phyloP scores from a whole-genome alignment of 1,284 basidiomycete genomes.

The Agroathelia rolfsii region DNA sequence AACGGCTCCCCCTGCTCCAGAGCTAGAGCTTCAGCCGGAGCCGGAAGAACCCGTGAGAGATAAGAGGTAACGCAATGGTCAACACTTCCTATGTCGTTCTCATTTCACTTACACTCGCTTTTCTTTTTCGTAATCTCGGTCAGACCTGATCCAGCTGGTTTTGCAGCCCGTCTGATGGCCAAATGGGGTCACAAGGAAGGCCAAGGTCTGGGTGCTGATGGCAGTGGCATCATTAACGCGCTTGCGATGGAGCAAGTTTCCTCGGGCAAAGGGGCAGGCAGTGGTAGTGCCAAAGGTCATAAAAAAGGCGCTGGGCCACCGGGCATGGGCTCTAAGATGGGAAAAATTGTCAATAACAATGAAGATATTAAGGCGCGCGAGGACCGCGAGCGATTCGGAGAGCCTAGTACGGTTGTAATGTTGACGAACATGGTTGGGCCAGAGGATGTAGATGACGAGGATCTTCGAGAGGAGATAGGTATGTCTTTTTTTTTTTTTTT shows the following conservation, averaged over 20 bases:
- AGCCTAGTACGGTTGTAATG: conserved; percentile 80
- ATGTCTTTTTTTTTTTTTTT: conserved; percentile 20
- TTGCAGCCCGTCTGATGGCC: conserved; percentile 76
- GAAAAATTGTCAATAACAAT: conserved; percentile 81
- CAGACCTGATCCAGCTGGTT: conserved; percentile 58
- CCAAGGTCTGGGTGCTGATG: conserved; percentile 78
- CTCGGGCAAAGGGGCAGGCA: conserved; percentile 29
- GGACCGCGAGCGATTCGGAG: conserved; percentile 73
- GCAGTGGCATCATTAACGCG: conserved; percentile 80
- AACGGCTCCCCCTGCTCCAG: conserved; percentile 17
- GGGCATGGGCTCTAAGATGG: conserved; percentile 53
- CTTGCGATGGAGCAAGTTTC: conserved; percentile 67
- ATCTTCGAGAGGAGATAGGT: conserved; percentile 82
- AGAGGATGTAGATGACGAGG: conserved; percentile 79
- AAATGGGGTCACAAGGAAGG: conserved; percentile 95
- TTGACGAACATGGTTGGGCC: conserved; percentile 80
- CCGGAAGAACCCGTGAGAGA: conserved; percentile 21
- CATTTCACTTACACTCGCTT: conserved; percentile 1
- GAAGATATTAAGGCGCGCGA: conserved; percentile 67
- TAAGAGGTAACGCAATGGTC: no score
- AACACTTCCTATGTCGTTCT: conserved; percentile 1
- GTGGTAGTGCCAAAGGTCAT: conserved; percentile 21
- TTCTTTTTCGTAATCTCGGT: conserved; percentile 6
- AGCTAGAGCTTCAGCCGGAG: conserved; percentile 20
- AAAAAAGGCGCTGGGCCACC: conserved; percentile 21